A percentile compares a stretch with the other conserved stretches of the same genome.
Evolutionary conservation across 805 yeast genomes (phyloP).

Genomic region (Danielia oregonensis): DNA sequence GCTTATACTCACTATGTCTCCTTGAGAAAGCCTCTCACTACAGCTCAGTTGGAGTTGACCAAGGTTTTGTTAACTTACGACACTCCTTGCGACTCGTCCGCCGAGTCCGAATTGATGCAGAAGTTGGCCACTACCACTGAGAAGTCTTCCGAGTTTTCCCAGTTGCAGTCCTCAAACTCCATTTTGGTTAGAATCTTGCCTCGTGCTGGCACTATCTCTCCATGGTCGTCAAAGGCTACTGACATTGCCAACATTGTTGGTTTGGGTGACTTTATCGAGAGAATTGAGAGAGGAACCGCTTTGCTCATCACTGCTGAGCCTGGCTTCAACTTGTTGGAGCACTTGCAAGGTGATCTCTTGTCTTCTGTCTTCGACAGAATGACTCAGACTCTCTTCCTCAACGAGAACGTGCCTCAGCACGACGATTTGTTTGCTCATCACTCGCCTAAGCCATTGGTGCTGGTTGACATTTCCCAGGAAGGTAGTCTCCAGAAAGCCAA

Average conservation of each 20-base stretch:
- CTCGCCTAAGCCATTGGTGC: conserved; percentile 76
- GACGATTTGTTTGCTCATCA: conserved; percentile 76
- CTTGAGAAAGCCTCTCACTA: conserved; percentile 38
- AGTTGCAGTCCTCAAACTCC: conserved; percentile 22
- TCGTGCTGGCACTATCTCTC: conserved; percentile 93
- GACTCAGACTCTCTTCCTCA: conserved; percentile 71
- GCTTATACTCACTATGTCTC: conserved; percentile 81
- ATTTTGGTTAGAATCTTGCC: conserved; percentile 78
- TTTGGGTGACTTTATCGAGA: conserved; percentile 59
- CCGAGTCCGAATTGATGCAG: conserved; percentile 41
- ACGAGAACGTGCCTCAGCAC: conserved; percentile 58
- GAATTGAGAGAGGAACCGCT: conserved; percentile 90
- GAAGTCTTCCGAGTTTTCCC: conserved; percentile 8
- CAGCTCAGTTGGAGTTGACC: conserved; percentile 45
- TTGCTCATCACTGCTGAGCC: conserved; percentile 51
- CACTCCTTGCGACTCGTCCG: conserved; percentile 52
- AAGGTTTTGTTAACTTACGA: conserved; percentile 72
- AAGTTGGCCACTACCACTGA: conserved; percentile 24
- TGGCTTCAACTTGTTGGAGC: conserved; percentile 58
- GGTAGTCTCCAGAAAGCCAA: conserved; percentile 73
- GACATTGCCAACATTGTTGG: conserved; percentile 91
- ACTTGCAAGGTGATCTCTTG: conserved; percentile 51
- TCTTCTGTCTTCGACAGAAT: conserved; percentile 84
- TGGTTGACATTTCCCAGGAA: conserved; percentile 53
- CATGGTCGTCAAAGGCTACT: conserved; percentile 99